A percentile compares a stretch with the other conserved stretches of the same genome.
phyloP scores from a whole-genome alignment of 2,329 filamentous ascomycete species.

The Sporothrix variecibatus region DNA sequence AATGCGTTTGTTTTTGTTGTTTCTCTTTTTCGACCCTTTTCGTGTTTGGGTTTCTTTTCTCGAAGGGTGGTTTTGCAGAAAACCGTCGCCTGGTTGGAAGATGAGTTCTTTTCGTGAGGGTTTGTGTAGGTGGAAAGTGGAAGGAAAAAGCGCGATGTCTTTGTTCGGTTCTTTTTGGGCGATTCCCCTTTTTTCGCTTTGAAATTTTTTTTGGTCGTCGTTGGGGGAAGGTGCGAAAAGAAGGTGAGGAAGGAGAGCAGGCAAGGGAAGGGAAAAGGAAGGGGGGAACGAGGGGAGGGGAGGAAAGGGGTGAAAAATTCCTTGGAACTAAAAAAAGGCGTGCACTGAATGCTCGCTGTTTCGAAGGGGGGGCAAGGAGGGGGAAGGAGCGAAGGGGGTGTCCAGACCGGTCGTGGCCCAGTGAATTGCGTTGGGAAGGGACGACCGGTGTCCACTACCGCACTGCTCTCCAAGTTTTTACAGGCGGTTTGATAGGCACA shows the following conservation, averaged over 20 bases:
- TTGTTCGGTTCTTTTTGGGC: conserved; percentile 10
- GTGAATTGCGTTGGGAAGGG: conserved; percentile 16
- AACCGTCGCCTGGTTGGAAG: conserved; percentile 13
- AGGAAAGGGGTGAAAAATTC: conserved; percentile 26
- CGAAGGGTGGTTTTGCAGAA: not conserved
- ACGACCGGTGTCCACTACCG: not conserved
- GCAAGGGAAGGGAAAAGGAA: conserved; percentile 15
- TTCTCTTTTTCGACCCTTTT: conserved; percentile 14
- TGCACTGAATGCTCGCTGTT: conserved; percentile 15
- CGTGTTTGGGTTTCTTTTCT: not conserved
- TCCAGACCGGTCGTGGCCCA: conserved; percentile 3
- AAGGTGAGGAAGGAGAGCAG: conserved; percentile 18
- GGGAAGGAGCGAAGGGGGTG: conserved; percentile 18
- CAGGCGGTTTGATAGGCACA: not conserved
- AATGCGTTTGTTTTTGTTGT: not conserved
- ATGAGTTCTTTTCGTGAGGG: conserved; percentile 13
- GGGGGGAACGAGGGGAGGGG: conserved; percentile 2
- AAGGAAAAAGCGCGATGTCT: conserved; percentile 9
- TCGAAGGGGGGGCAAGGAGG: conserved; percentile 20
- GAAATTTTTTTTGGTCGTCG: conserved; percentile 19
- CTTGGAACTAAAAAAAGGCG: conserved; percentile 26
- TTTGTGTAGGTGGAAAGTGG: not conserved
- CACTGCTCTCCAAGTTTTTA: not conserved
- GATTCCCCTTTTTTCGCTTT: conserved; percentile 18
- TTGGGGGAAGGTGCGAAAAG: conserved; percentile 22